A percentile compares a stretch with the other conserved stretches of the same genome.
phyloP scores from a whole-genome alignment of 2,329 filamentous ascomycete species.

The Cercospora berteroae region DNA sequence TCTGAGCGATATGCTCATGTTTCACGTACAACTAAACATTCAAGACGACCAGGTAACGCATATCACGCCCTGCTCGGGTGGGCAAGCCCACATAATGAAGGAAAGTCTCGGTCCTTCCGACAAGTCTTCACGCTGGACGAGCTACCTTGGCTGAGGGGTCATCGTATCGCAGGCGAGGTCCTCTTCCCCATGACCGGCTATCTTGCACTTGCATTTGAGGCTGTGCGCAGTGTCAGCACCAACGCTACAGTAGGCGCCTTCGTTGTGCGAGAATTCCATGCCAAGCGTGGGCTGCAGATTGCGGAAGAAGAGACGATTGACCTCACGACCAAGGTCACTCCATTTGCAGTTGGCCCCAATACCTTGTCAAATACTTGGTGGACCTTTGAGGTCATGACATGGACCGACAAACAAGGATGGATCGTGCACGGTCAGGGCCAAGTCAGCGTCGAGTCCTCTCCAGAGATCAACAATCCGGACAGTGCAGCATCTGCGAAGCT shows the following conservation, averaged over 20 bases:
- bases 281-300: not conserved
- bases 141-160: constrained; percentile 19
- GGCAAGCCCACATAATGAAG: not conserved
- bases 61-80: not conserved
- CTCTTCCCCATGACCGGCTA: constrained; percentile 35
- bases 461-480: not conserved
- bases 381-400: not conserved
- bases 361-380: not conserved
- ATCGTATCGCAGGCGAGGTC: constrained; percentile 30
- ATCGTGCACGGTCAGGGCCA: not conserved
- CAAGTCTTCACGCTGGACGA: constrained; percentile 13
- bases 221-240: not conserved
- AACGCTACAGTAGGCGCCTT: not conserved
- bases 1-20: not conserved
- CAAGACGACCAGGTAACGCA: not conserved
- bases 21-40: not conserved
- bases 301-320: not conserved
- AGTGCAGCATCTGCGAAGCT: not conserved
- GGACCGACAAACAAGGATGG: not conserved
- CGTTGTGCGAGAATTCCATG: not conserved
- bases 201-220: not conserved
- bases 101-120: not conserved
- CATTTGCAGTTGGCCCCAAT: not conserved
- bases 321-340: not conserved
- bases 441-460: not conserved